phyloP scores from a whole-genome alignment of 1,284 basidiomycete species.

The Cryptococcus maquisensis region DNA sequence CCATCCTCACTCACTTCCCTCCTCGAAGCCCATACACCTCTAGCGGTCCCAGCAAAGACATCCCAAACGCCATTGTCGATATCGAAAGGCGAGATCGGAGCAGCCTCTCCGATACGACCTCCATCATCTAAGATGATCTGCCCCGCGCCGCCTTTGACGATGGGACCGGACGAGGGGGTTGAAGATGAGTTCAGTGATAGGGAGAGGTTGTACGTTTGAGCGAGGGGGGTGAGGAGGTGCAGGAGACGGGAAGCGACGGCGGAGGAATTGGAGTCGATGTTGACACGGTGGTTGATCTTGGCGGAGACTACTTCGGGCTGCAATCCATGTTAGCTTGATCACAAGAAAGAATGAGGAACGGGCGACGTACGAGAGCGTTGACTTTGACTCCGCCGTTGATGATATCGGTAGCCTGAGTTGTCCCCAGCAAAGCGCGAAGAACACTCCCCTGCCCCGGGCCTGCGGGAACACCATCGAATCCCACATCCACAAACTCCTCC shows the following conservation, averaged over 20 bases:
- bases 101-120: constrained; percentile 30
- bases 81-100: constrained; percentile 38
- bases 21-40: constrained; percentile 31
- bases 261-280: constrained; percentile 25
- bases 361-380: constrained; percentile 34
- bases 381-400: constrained; percentile 42
- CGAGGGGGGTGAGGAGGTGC: constrained; percentile 24
- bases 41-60: constrained; percentile 32
- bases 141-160: not conserved
- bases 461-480: constrained; percentile 11
- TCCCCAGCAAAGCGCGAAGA: constrained; percentile 24
- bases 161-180: constrained; percentile 1
- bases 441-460: constrained; percentile 16
- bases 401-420: constrained; percentile 43
- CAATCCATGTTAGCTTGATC: not conserved
- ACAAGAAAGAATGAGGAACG: not conserved
- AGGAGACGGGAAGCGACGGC: constrained; percentile 32
- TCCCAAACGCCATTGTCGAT: constrained; percentile 31
- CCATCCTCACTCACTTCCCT: constrained; percentile 17
- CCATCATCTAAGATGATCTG: not conserved
- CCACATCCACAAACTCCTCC: constrained; percentile 17
- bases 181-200: constrained; percentile 29
- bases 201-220: constrained; percentile 32
- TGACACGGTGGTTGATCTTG: constrained; percentile 42
- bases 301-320: constrained; percentile 39